Conservation (phyloP, 2,329 filamentous ascomycete genomes). For the Microsporum canis region DNA sequence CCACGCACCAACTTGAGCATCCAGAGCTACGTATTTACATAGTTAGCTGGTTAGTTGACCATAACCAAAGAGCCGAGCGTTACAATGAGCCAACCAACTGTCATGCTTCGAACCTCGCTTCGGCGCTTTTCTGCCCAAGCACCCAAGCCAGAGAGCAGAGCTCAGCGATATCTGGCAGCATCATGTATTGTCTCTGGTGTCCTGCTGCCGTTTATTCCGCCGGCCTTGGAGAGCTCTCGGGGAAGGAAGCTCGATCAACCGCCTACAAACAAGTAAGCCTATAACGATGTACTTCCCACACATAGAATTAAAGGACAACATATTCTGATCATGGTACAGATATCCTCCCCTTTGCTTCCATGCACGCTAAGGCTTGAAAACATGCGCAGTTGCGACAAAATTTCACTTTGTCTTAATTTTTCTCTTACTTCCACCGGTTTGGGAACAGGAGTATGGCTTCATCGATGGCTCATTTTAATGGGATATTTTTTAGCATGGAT, state of each 20-base stretch:
- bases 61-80: background rate
- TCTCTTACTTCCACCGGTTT: too few species aligned
- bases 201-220: conserved; percentile 37
- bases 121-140: conserved; percentile 35
- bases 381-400: too few species aligned
- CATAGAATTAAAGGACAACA: too few species aligned
- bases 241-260: conserved; percentile 30
- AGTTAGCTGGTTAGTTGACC: background rate
- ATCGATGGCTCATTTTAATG: too few species aligned
- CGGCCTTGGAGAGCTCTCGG: conserved; percentile 36
- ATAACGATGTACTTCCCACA: too few species aligned
- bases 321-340: too few species aligned
- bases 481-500: too few species aligned
- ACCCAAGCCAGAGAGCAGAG: conserved; percentile 26
- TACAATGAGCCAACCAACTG: background rate
- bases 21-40: background rate
- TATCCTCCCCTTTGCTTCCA: too few species aligned
- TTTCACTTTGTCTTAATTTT: too few species aligned
- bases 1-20: too few species aligned
- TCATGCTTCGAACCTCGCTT: conserved; percentile 25
- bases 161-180: conserved; percentile 30
- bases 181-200: conserved; percentile 35
- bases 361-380: too few species aligned
- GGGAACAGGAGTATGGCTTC: too few species aligned
- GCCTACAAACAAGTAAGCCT: conserved; percentile 18